Evolutionary conservation across 2,329 filamentous ascomycete genomes (phyloP), one percentile per base, ranked within the genome.

Genomic region (Byssothecium circinans): DNA sequence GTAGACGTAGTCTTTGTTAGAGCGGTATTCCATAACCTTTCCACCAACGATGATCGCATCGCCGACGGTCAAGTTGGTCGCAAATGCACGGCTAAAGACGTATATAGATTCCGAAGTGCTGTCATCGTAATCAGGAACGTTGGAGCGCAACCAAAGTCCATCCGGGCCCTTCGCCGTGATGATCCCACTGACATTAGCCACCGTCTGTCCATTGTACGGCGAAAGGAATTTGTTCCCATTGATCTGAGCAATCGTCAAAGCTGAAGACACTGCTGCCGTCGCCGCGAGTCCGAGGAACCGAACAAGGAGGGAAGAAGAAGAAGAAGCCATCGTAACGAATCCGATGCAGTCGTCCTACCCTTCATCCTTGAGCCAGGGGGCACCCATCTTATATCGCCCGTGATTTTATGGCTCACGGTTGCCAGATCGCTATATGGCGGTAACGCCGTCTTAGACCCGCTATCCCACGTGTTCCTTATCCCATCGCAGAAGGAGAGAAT

Each of bases 191-290:
- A 89, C 75, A 47, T 80, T 79, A 18, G 76, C 78, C 41, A 88
- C 80, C 6, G 69, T 71, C 62, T 83, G 70, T 40, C 79, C 80
- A 8, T 74, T 74, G 64, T 81, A 81, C 0, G 83, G 78, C 14
- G 86, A 88, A 39, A 87, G 66, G 68, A 81, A 88, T 18, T 69
- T 76, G 60, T 82, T 77, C 55, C 85, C 85, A 57, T 87, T 88
- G 76, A 88, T 87, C 59, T 84, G 57, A 37, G 62, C 56, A n/a
- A 67, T 65, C 4, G 58, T 61, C 36, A 56, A 18, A 12, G 56
- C 56, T 12, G 54, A 55, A n/a, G 50, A 43, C 8, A 50, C 37
- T 34, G 45, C 43, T 3, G 44, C 17, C 18, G 49, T 34, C 32
- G 53, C 47, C 43, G 40, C 44, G 19, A 56, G 43, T 33, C 32